Conservation (phyloP, 78 protist species). For the Guillardia theta region DNA sequence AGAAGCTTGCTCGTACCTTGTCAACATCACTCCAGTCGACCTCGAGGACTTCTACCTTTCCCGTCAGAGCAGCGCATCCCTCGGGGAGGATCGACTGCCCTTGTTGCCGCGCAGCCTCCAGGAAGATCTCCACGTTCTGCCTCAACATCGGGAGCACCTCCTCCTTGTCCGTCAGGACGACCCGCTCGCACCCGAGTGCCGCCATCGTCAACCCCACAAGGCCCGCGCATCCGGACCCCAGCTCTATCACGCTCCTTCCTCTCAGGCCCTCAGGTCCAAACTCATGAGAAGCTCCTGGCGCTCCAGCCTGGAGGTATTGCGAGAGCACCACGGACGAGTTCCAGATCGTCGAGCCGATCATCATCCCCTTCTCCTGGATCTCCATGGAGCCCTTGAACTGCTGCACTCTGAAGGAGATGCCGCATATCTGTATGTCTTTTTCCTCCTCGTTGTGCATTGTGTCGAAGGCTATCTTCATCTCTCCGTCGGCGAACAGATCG, state of each 20-base stretch:
- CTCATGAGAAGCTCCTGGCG: not conserved
- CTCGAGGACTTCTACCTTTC: not conserved
- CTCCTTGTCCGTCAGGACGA: not conserved
- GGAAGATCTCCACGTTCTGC: not conserved
- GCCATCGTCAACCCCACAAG: not conserved
- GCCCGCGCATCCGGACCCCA: not conserved
- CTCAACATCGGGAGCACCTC: not conserved
- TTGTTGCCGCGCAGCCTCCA: not conserved
- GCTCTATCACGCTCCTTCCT: not conserved
- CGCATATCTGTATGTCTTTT: not conserved
- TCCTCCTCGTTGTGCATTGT: not conserved
- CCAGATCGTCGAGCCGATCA: not conserved
- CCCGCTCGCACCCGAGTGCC: not conserved
- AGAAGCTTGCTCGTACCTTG: not conserved
- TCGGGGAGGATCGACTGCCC: not conserved
- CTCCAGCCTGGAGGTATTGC: not conserved
- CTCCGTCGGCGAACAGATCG: not conserved
- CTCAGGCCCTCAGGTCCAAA: not conserved
- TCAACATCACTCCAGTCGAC: not conserved
- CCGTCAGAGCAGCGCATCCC: not conserved
- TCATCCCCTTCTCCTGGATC: not conserved
- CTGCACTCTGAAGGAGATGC: not conserved
- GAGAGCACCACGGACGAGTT: not conserved
- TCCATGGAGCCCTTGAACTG: not conserved
- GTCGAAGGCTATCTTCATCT: not conserved